These are phyloP conservation scores for Adansonia madagascariensis DNA, from an alignment of 441 rosid species.

Conservation along the genomic window DNA sequence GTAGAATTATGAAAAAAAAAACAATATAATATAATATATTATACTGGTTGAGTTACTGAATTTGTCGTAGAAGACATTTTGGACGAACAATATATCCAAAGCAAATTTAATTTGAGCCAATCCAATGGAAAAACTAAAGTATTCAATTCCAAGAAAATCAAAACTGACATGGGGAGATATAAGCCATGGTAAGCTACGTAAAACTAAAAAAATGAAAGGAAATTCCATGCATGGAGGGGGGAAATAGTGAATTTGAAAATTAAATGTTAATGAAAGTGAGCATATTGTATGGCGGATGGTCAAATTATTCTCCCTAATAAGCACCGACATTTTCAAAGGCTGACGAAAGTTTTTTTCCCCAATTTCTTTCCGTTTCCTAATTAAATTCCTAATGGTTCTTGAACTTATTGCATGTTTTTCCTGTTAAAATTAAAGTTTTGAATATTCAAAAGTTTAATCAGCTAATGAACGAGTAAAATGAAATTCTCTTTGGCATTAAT, in stretches of 20 bases:
- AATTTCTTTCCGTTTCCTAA: not conserved
- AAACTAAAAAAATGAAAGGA: not conserved
- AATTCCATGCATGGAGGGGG: not conserved
- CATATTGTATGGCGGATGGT: not conserved
- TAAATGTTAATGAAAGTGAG: not conserved
- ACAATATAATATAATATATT: no score
- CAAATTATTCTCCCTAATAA: not conserved
- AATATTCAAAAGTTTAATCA: not conserved
- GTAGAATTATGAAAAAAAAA: not conserved
- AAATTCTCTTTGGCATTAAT: conserved; percentile 19
- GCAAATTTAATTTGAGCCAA: not conserved
- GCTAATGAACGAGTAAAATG: not conserved
- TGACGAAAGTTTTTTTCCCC: not conserved
- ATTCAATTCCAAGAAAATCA: not conserved
- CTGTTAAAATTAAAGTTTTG: not conserved
- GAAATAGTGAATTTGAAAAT: not conserved
- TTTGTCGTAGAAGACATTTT: not conserved
- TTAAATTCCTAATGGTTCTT: not conserved
- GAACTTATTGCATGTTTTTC: not conserved
- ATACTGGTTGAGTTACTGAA: not conserved
- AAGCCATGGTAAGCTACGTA: not conserved
- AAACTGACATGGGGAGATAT: not conserved
- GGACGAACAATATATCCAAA: no score
- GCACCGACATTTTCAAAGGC: not conserved
- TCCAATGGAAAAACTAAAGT: not conserved